Percentiles rank a stretch among this genome's conserved stretches.
These are phyloP conservation scores for Serendipita indica DNA, from an alignment of 768 basidiomycete genomes.

Conservation along the genomic window DNA sequence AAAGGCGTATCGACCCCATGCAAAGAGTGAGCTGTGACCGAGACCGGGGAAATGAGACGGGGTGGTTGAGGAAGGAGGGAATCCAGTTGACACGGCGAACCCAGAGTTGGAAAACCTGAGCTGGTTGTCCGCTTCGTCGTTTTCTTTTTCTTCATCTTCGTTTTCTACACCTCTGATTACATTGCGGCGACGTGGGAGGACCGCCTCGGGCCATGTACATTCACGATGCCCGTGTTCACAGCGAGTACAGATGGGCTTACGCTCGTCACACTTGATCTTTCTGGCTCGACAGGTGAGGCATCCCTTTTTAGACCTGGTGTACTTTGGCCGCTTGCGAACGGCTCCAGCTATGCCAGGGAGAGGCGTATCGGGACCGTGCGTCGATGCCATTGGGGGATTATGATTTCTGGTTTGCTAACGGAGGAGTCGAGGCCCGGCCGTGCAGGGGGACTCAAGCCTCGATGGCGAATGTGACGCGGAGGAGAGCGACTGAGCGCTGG, in stretches of 20 bases:
- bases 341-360: not conserved
- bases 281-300: conserved; percentile 87
- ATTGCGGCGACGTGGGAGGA: conserved; percentile 8
- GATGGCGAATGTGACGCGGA: no score
- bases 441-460: no score
- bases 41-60: conserved; percentile 3
- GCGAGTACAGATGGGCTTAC: conserved; percentile 72
- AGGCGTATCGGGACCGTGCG: not conserved
- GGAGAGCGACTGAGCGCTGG: no score
- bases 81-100: conserved; percentile 1
- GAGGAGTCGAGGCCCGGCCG: no score
- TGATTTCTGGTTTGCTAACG: no score
- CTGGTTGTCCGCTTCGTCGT: no score
- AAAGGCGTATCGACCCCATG: not conserved
- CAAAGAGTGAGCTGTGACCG: conserved; percentile 5
- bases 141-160: conserved; percentile 5
- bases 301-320: conserved; percentile 86
- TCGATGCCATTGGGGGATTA: no score
- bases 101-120: not conserved
- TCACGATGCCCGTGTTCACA: conserved; percentile 78
- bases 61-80: conserved; percentile 4
- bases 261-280: conserved; percentile 96
- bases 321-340: conserved; percentile 70
- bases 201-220: conserved; percentile 72
- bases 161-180: conserved; percentile 7